Conservation (phyloP, 768 basidiomycete genomes). For the Trichaptum fuscoviolaceum region DNA sequence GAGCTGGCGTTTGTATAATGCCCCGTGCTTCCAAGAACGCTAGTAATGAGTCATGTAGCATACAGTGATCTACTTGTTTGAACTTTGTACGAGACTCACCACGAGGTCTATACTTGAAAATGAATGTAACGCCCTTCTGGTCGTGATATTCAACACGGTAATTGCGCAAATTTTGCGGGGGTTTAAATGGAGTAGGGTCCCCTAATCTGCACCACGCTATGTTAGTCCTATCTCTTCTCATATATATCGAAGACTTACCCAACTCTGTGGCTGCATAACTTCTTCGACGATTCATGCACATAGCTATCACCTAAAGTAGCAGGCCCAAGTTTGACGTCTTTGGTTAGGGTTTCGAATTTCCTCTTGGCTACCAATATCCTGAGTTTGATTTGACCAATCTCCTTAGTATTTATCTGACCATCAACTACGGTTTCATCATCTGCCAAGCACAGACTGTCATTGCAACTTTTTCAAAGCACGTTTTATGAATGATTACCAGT, state of each 20-base stretch:
- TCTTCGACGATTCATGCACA: not conserved
- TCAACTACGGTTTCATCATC: not conserved
- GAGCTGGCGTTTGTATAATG: too few relatives aligned
- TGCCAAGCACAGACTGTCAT: not conserved
- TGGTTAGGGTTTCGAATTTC: not conserved
- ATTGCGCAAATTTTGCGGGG: not conserved
- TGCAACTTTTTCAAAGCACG: not conserved
- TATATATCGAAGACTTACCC: not conserved
- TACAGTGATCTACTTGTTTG: not conserved
- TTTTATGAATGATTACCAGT: not conserved
- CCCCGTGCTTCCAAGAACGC: not conserved
- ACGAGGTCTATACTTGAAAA: not conserved
- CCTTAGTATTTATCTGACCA: not conserved
- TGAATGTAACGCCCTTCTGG: not conserved
- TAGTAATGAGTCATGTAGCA: not conserved
- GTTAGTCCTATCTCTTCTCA: not conserved
- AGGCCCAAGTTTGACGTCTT: not conserved
- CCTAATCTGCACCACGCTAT: not conserved
- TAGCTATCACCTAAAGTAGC: not conserved
- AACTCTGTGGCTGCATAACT: not conserved
- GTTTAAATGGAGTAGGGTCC: not conserved
- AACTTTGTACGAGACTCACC: not conserved
- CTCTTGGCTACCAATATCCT: not conserved
- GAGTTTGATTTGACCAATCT: not conserved
- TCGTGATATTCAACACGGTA: not conserved